Percentiles rank a stretch among this genome's conserved stretches.
Conservation (phyloP, 352 stramenopile species). For the Phytopythium kandeliae region DNA sequence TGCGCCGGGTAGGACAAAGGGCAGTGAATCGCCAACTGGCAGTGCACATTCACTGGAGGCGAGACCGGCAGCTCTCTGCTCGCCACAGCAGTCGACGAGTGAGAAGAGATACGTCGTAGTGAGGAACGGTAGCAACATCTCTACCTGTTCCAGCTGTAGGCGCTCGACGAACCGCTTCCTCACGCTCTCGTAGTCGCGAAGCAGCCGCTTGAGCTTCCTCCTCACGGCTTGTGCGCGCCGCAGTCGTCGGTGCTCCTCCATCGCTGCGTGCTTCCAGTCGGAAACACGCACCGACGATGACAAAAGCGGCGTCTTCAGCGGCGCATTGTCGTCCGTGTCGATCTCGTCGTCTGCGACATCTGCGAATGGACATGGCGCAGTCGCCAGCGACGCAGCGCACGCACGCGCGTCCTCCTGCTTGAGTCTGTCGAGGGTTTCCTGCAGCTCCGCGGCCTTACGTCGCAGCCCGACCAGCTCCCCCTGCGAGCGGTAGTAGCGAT, state of each 20-base stretch:
- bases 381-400: neutral
- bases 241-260: neutral
- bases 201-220: conserved; percentile 3
- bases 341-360: conserved; percentile 1
- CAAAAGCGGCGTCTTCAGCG: neutral
- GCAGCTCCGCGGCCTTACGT: conserved; percentile 1
- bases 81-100: neutral
- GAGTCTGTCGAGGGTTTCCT: neutral
- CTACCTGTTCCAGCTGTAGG: neutral
- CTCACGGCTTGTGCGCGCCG: neutral
- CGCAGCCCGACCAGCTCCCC: conserved; percentile 1
- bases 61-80: neutral
- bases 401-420: neutral
- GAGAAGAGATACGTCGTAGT: neutral
- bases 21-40: too few relatives aligned
- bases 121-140: too few relatives aligned
- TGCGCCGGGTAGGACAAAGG: neutral
- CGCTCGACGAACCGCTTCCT: neutral
- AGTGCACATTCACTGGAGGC: too few relatives aligned
- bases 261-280: neutral
- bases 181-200: neutral
- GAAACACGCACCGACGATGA: neutral
- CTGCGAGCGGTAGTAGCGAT: conserved; percentile 1
- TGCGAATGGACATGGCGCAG: neutral
- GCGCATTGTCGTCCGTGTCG: neutral